Conservation (phyloP, 2,329 filamentous ascomycete genomes). For the Reticulascus tulasneorum region DNA sequence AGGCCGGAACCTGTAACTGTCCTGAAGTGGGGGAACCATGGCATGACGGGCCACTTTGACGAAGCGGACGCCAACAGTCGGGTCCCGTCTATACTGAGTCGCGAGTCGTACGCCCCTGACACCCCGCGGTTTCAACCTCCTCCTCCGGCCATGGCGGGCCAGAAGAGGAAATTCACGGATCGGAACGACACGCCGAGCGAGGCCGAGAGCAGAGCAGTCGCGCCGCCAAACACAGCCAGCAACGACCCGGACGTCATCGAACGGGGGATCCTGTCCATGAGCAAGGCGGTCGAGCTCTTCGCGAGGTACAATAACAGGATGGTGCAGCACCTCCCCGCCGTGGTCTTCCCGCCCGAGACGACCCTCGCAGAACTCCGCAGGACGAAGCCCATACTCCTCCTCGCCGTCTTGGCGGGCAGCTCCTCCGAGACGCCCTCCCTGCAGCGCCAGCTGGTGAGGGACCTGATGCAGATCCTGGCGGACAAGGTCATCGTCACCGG, state of each 20-base stretch:
- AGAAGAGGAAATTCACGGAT: conserved; percentile 28
- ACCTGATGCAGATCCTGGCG: conserved; percentile 69
- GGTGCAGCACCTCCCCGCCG: conserved; percentile 57
- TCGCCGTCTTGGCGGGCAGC: conserved; percentile 65
- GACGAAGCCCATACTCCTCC: conserved; percentile 62
- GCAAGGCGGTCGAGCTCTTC: conserved; percentile 52
- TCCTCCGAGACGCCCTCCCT: conserved; percentile 51
- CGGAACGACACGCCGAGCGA: conserved; percentile 9
- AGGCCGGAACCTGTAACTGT: conserved; percentile 17
- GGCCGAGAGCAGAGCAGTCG: conserved; percentile 5
- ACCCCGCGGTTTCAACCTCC: conserved; percentile 1
- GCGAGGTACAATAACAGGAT: conserved; percentile 56
- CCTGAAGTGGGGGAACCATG: too few relatives aligned
- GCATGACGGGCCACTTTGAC: background rate
- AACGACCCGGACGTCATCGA: conserved; percentile 50
- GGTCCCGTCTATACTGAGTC: too few relatives aligned
- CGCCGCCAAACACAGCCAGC: conserved; percentile 10
- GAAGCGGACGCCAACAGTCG: too few relatives aligned
- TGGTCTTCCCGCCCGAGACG: conserved; percentile 53
- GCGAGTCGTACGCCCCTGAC: conserved; percentile 4
- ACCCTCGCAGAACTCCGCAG: conserved; percentile 53
- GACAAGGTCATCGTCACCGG: conserved; percentile 71
- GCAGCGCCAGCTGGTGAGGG: conserved; percentile 61
- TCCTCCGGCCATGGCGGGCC: conserved; percentile 5
- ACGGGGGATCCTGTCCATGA: conserved; percentile 53